phyloP scores from a whole-genome alignment of 129 eudicot genomes.

The Gnaphalium uliginosum region DNA sequence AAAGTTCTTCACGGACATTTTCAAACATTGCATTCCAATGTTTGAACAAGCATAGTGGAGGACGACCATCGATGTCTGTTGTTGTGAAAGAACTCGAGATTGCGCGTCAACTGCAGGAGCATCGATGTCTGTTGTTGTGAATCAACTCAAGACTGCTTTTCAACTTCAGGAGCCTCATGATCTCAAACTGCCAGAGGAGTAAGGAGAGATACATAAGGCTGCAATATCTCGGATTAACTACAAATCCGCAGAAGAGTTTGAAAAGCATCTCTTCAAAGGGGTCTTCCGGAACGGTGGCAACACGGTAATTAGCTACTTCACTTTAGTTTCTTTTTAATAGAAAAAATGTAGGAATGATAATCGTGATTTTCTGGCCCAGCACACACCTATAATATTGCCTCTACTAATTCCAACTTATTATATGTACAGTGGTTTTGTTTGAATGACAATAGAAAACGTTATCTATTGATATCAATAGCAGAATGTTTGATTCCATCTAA shows the following conservation, averaged over 20 bases:
- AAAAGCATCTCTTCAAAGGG: neutral
- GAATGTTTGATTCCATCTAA: neutral
- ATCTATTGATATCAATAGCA: slow-evolving; percentile 1
- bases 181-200: neutral
- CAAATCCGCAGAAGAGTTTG: neutral
- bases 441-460: neutral
- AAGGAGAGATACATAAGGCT: neutral
- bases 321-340: too few relatives aligned
- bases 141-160: neutral
- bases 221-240: neutral
- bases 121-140: neutral
- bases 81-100: neutral
- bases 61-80: neutral
- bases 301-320: neutral
- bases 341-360: neutral
- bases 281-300: neutral
- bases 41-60: neutral
- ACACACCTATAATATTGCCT: too few relatives aligned
- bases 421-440: neutral
- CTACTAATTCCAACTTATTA: neutral
- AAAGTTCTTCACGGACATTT: neutral
- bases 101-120: neutral
- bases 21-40: neutral
- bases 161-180: neutral
- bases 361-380: neutral